Evolutionary conservation across 2,329 filamentous ascomycete genomes (phyloP), one percentile per base, ranked within the genome.

Genomic region (Tolypocladium pustulatum): DNA sequence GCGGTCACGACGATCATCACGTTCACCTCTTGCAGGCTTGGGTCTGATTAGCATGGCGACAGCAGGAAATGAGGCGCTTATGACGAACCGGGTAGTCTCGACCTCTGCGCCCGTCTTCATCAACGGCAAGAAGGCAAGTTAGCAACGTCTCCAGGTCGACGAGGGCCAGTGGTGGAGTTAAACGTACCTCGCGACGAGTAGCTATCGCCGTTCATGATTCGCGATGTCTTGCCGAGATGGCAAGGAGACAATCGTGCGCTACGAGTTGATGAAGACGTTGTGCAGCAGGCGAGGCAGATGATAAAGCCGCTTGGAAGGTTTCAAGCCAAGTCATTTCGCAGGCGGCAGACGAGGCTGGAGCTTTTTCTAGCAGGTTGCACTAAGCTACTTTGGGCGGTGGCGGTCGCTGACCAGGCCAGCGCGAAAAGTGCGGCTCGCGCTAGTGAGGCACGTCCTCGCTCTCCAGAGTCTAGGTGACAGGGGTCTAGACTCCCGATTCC

Each of bases 121-220:
- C 51, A 60, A 61, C 60, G 66, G 66, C 61, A 66, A 66, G 68
- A 71, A 25, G 17, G 43, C 27, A 57, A 41, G 49, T 22, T 40
- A 51, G 34, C 20, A 34, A 41, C 46, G 2, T 22, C 34, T n/a
- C 32, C 10, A 32, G 17, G 13, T 43, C 20, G 9, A 46, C 22
- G 37, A 54, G 13, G n/a, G 20, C 49, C 20, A 36, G 12, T 9
- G 30, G 49, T 20, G 3, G n/a, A 36, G 20, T 68, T 58, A 65
- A 65, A 70, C 78, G 73, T 78, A 90, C 89, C 89, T 84, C 89
- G 84, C 67, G 88, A 85, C 70, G 85, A 85, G 75, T 92, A 93
- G 73, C 80, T 87, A 73, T 93, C 89, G 71, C 89, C 89, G 87
- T 93, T 93, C 90, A 94, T 94, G 61, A 61, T 84, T 58, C 22